A percentile compares a stretch with the other conserved stretches of the same genome.
Evolutionary conservation across 331 rosid genomes (phyloP).

Genomic region (Acacia concinna): DNA sequence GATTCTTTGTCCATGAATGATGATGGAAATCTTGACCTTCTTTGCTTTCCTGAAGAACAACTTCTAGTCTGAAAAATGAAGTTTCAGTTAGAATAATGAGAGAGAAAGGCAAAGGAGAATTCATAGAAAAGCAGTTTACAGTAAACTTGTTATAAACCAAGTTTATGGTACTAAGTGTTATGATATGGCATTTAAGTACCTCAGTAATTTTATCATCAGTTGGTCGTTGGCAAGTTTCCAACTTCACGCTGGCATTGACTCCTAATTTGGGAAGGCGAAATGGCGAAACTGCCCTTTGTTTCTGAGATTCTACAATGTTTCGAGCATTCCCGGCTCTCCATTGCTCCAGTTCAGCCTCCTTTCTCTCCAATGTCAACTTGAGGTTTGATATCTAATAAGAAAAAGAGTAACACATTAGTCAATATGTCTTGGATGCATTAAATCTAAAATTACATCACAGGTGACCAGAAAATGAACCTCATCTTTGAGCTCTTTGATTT

Average conservation of each 20-base stretch:
- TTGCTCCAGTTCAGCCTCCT: slow-evolving; percentile 80
- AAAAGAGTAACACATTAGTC: neutral
- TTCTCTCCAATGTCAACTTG: slow-evolving; percentile 71
- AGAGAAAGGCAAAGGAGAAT: neutral
- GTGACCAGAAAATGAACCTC: slow-evolving; percentile 57
- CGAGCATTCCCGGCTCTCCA: slow-evolving; percentile 53
- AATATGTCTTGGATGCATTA: neutral
- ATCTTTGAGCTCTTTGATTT: slow-evolving; percentile 83
- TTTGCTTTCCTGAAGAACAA: slow-evolving; percentile 93
- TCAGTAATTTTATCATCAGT: slow-evolving; percentile 68
- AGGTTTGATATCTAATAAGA: slow-evolving; percentile 63
- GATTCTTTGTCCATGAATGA: slow-evolving; percentile 68
- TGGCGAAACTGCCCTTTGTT: slow-evolving; percentile 81
- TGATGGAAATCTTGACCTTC: slow-evolving; percentile 83
- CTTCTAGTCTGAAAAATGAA: slow-evolving; percentile 72
- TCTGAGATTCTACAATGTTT: slow-evolving; percentile 57
- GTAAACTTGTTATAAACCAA: neutral
- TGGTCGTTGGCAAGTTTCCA: slow-evolving; percentile 55
- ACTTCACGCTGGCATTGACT: slow-evolving; percentile 38
- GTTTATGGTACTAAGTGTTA: neutral
- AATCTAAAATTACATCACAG: slow-evolving; percentile 16
- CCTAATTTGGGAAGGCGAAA: slow-evolving; percentile 68
- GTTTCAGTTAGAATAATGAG: slow-evolving; percentile 14
- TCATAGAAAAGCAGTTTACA: neutral
- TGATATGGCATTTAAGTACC: slow-evolving; percentile 44